Percentiles rank a stretch among this genome's conserved stretches.
Conservation (phyloP, 1,284 basidiomycete genomes). For the Apiotrichum laibachii region DNA sequence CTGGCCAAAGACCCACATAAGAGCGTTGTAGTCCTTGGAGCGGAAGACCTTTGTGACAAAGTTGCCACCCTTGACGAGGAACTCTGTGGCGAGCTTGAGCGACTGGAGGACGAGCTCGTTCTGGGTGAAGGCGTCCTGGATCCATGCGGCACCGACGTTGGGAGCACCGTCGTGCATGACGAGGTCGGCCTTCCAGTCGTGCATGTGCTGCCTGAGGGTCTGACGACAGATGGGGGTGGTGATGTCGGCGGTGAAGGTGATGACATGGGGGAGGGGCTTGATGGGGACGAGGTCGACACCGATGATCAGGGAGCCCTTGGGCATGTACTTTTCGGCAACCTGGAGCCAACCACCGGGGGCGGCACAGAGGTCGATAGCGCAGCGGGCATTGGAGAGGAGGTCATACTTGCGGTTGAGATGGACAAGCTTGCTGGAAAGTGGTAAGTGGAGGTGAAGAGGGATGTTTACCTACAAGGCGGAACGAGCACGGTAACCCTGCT, state of each 20-base stretch:
- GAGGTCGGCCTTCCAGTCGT: constrained; percentile 99
- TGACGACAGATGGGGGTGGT: constrained; percentile 89
- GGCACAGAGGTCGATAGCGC: constrained; percentile 97
- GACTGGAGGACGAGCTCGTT: constrained; percentile 95
- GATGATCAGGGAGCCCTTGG: constrained; percentile 87
- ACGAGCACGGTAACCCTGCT: constrained; percentile 98
- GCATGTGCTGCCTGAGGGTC: constrained; percentile 80
- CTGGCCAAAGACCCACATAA: constrained; percentile 98
- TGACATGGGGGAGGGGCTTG: constrained; percentile 88
- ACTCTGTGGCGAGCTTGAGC: constrained; percentile 94
- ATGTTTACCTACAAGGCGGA: constrained; percentile 72
- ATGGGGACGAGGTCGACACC: constrained; percentile 98
- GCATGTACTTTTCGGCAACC: constrained; percentile 98
- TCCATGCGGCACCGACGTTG: constrained; percentile 99
- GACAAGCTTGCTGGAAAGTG: constrained; percentile 71
- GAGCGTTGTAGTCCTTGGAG: constrained; percentile 96
- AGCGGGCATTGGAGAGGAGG: constrained; percentile 85
- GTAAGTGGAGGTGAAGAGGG: not conserved
- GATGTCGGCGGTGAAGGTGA: constrained; percentile 93
- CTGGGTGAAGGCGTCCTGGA: constrained; percentile 97
- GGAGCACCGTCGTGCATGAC: constrained; percentile 99
- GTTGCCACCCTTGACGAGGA: constrained; percentile 86
- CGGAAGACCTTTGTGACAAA: constrained; percentile 99
- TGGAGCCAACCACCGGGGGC: constrained; percentile 99
- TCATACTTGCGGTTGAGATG: constrained; percentile 98